Conservation (phyloP, 495 filamentous ascomycete genomes). For the Hyaloscypha finlandica region DNA sequence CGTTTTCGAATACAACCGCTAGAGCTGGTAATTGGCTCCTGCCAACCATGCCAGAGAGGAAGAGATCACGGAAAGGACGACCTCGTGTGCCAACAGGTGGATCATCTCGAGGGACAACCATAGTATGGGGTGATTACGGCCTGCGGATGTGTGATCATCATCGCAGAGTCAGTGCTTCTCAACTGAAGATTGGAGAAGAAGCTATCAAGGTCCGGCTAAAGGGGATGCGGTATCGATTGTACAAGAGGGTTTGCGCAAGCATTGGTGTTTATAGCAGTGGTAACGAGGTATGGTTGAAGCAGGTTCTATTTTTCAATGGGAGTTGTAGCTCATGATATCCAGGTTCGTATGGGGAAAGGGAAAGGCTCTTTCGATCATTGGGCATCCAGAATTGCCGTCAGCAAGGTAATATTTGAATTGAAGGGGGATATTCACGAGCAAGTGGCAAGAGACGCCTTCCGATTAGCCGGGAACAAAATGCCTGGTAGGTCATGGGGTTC, state of each 20-base stretch:
- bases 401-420: constrained; percentile 87
- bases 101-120: constrained; percentile 86
- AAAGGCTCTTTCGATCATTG: constrained; percentile 98
- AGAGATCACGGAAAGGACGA: constrained; percentile 89
- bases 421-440: constrained; percentile 93
- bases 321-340: constrained; percentile 1
- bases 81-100: constrained; percentile 88
- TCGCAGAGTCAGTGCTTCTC: constrained; percentile 81
- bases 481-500: constrained; percentile 63
- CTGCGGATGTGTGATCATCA: constrained; percentile 93
- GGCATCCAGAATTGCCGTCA: constrained; percentile 84
- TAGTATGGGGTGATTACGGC: constrained; percentile 95
- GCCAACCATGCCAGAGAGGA: constrained; percentile 70
- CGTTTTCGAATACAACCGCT: constrained; percentile 71
- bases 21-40: constrained; percentile 73
- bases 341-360: constrained; percentile 96
- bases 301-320: neutral
- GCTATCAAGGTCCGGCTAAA: constrained; percentile 85
- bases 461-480: constrained; percentile 92
- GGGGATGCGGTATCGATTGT: constrained; percentile 90
- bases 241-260: constrained; percentile 86
- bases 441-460: constrained; percentile 89
- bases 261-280: constrained; percentile 94
- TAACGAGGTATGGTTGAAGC: constrained; percentile 66
- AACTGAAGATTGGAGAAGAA: constrained; percentile 87